These are phyloP conservation scores for Neurospora hispaniola DNA, from an alignment of 495 filamentous ascomycete species.

Conservation along the genomic window DNA sequence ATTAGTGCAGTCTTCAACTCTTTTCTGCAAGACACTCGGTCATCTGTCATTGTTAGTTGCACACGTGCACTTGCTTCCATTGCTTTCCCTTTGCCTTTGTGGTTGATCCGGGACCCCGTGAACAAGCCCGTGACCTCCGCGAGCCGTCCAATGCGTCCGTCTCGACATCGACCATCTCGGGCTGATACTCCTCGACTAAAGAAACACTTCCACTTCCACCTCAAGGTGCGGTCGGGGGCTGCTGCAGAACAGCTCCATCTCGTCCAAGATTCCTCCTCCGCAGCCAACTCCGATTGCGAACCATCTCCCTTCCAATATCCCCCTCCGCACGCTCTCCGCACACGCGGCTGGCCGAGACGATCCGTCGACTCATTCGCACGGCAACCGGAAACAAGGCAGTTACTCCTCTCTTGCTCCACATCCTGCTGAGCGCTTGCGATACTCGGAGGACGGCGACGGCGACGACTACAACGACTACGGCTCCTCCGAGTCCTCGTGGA, in stretches of 20 bases:
- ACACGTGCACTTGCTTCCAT: background rate
- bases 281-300: conserved; percentile 17
- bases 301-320: conserved; percentile 52
- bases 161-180: conserved; percentile 1
- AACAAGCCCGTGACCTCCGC: background rate
- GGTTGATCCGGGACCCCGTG: background rate
- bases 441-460: conserved; percentile 22
- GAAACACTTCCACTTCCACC: conserved; percentile 5
- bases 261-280: conserved; percentile 47
- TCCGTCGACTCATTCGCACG: conserved; percentile 2
- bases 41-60: background rate
- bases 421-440: conserved; percentile 15
- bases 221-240: conserved; percentile 39
- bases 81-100: background rate
- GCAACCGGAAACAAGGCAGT: background rate
- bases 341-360: conserved; percentile 21
- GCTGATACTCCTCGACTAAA: conserved; percentile 1
- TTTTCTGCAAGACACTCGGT: background rate
- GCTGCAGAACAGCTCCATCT: conserved; percentile 48
- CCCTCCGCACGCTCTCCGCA: conserved; percentile 45
- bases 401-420: conserved; percentile 1
- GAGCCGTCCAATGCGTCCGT: conserved; percentile 2
- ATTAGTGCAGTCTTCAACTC: background rate
- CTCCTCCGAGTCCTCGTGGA: conserved; percentile 71
- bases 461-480: conserved; percentile 22